Conservation (phyloP, 768 basidiomycete species). For the Cystoderma amianthinum region DNA sequence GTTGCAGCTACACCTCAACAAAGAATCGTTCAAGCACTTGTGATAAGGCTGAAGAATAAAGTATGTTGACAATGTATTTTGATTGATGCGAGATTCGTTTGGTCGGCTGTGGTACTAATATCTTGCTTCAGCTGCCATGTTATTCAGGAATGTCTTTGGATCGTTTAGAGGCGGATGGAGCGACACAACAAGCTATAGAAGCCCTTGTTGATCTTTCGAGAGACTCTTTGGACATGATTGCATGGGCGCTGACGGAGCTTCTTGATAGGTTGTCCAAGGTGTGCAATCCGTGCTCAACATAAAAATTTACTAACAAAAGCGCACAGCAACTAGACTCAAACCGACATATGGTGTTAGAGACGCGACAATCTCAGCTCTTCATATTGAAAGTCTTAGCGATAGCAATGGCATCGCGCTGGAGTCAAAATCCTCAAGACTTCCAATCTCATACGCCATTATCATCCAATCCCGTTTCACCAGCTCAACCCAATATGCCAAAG, state of each 20-base stretch:
- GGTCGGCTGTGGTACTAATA: slow-evolving; percentile 3
- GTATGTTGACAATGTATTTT: slow-evolving; percentile 28
- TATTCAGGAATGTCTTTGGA: slow-evolving; percentile 73
- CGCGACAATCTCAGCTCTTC: slow-evolving; percentile 83
- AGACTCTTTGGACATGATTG: slow-evolving; percentile 76
- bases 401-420: slow-evolving; percentile 76
- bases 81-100: slow-evolving; percentile 3
- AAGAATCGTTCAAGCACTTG: slow-evolving; percentile 75
- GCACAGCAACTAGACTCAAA: slow-evolving; percentile 46
- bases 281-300: slow-evolving; percentile 7
- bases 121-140: slow-evolving; percentile 61
- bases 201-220: slow-evolving; percentile 74
- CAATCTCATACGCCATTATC: slow-evolving; percentile 23
- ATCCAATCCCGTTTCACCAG: slow-evolving; percentile 30
- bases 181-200: slow-evolving; percentile 70
- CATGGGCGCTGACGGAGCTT: slow-evolving; percentile 68
- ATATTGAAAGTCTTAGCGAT: slow-evolving; percentile 76
- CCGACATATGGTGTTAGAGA: slow-evolving; percentile 54
- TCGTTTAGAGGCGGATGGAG: slow-evolving; percentile 67
- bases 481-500: slow-evolving; percentile 19
- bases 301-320: slow-evolving; percentile 7
- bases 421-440: slow-evolving; percentile 35
- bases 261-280: slow-evolving; percentile 78
- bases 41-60: slow-evolving; percentile 77
- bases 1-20: slow-evolving; percentile 60